Evolutionary conservation across 179 eudicot species (phyloP).

Genomic region (Nepenthes alata): DNA sequence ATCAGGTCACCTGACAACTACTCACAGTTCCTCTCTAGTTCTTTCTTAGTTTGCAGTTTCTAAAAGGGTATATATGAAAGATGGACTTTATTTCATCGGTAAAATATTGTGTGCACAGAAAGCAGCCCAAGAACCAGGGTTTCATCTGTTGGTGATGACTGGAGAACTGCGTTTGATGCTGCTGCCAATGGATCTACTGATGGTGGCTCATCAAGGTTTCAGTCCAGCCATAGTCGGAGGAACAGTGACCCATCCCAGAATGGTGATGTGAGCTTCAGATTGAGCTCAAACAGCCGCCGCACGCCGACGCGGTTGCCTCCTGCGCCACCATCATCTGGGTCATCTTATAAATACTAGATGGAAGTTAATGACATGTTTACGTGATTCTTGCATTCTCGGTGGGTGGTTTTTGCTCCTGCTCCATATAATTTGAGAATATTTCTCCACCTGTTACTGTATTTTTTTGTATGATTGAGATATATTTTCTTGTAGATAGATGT

Average conservation of each 20-base stretch:
- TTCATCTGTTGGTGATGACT: constrained; percentile 67
- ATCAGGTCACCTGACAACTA: no score
- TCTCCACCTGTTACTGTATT: constrained; percentile 15
- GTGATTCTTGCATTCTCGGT: constrained; percentile 25
- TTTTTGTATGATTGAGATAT: constrained; percentile 34
- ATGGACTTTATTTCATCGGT: no score
- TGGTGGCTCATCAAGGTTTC: constrained; percentile 25
- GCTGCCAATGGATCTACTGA: constrained; percentile 78
- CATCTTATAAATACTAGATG: constrained; percentile 34
- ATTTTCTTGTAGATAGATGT: constrained; percentile 43
- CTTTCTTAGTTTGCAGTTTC: no score
- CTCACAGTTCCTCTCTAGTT: no score
- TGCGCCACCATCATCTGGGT: constrained; percentile 62
- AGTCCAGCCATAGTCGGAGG: constrained; percentile 67
- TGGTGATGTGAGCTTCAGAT: constrained; percentile 50
- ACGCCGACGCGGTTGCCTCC: constrained; percentile 95
- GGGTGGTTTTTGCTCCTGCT: constrained; percentile 24
- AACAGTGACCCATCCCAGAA: constrained; percentile 77
- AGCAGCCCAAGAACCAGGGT: constrained; percentile 69
- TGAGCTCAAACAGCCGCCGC: constrained; percentile 72
- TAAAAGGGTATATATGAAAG: no score
- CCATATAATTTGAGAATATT: constrained; percentile 18
- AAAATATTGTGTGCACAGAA: constrained; percentile 26
- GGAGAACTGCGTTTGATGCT: constrained; percentile 95
- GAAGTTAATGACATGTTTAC: not conserved